Evolutionary conservation across 23 red algal genomes (phyloP).

Genomic region (Gracilariopsis chorda): DNA sequence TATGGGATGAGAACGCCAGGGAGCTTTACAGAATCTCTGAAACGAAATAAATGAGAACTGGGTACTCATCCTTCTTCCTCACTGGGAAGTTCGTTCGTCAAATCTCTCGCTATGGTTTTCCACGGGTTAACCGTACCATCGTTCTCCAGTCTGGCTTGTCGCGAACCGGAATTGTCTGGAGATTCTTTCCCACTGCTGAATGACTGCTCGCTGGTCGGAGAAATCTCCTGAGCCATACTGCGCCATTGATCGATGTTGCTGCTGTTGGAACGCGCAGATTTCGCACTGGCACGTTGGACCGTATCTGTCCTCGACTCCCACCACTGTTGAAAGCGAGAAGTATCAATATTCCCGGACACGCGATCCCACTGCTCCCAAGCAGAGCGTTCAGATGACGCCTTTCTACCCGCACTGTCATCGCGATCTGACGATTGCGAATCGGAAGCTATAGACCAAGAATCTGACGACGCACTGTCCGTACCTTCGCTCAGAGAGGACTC

Average conservation of each 20-base stretch:
- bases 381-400: constrained; percentile 46
- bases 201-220: background rate
- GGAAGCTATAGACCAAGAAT: background rate
- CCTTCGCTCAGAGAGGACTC: background rate
- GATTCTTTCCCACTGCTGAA: background rate
- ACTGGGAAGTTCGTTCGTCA: background rate
- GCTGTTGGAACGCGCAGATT: background rate
- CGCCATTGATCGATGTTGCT: constrained; percentile 22
- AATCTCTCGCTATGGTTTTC: constrained; percentile 9
- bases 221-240: background rate
- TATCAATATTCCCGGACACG: background rate
- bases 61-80: background rate
- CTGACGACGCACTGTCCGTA: background rate
- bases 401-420: constrained; percentile 6
- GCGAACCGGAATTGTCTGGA: background rate
- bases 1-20: too few species aligned
- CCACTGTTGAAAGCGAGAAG: background rate
- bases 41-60: background rate
- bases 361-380: constrained; percentile 48
- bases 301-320: background rate
- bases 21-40: too few species aligned
- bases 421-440: constrained; percentile 24
- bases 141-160: background rate
- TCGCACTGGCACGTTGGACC: background rate
- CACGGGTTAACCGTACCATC: background rate